phyloP scores from a whole-genome alignment of 2,329 filamentous ascomycete genomes.

The Pseudocercospora fijiensis region DNA sequence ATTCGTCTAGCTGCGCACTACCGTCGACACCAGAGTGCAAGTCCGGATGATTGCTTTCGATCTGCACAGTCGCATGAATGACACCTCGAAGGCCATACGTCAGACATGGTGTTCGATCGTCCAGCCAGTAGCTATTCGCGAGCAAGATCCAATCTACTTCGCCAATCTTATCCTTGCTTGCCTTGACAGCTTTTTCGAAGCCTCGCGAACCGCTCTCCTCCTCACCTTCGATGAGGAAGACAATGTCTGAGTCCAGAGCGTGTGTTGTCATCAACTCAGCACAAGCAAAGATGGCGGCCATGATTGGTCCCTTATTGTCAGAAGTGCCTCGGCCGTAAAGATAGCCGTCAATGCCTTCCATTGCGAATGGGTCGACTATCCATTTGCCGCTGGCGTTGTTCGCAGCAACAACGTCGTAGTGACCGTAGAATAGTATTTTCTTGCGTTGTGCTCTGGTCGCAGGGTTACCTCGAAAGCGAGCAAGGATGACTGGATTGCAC shows the following conservation, averaged over 20 bases:
- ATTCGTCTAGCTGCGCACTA: conserved; percentile 84
- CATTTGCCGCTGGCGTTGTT: conserved; percentile 80
- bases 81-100: conserved; percentile 94
- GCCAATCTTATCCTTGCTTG: conserved; percentile 81
- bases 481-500: conserved; percentile 90
- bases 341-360: conserved; percentile 86
- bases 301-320: conserved; percentile 94
- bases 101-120: conserved; percentile 90
- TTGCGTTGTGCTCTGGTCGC: conserved; percentile 67
- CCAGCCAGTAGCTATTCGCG: conserved; percentile 98
- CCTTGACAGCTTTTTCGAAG: conserved; percentile 77
- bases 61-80: conserved; percentile 84
- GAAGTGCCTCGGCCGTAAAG: conserved; percentile 94
- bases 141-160: conserved; percentile 90
- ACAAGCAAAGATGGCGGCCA: conserved; percentile 90
- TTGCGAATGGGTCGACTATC: conserved; percentile 83
- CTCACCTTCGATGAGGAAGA: conserved; percentile 94
- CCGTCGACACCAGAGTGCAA: conserved; percentile 97
- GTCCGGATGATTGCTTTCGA: conserved; percentile 83
- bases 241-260: conserved; percentile 77
- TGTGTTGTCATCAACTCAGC: conserved; percentile 86
- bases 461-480: conserved; percentile 77
- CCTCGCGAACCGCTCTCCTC: conserved; percentile 93
- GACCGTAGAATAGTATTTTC: conserved; percentile 92
- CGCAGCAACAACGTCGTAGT: conserved; percentile 94